These are phyloP conservation scores for Coemansia sp. DNA, from an alignment of 192 early-diverging fungal species.

Conservation along the genomic window DNA sequence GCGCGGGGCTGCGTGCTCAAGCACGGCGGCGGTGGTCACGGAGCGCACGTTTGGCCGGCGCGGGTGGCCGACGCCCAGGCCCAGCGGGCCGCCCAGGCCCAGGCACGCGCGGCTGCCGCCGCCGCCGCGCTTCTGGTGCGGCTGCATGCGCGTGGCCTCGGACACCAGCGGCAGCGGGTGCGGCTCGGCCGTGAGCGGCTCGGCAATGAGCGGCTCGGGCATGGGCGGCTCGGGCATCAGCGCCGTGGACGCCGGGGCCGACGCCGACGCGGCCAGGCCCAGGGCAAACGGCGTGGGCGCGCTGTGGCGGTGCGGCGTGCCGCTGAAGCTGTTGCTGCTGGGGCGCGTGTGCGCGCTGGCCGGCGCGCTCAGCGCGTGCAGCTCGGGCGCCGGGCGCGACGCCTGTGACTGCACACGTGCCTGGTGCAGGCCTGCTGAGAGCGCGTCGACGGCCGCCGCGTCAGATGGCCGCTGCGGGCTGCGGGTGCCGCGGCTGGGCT, in stretches of 20 bases:
- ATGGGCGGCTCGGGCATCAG: slow-evolving; percentile 20
- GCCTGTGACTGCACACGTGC: slow-evolving; percentile 45
- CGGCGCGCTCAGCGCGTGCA: slow-evolving; percentile 31
- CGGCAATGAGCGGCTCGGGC: background rate
- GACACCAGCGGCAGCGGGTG: slow-evolving; percentile 26
- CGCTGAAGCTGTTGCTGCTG: slow-evolving; percentile 45
- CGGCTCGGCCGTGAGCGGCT: slow-evolving; percentile 1
- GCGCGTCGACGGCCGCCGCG: slow-evolving; percentile 19
- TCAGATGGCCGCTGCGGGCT: slow-evolving; percentile 6
- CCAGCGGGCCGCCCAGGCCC: slow-evolving; percentile 37
- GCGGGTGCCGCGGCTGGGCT: background rate
- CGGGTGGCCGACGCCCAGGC: slow-evolving; percentile 23
- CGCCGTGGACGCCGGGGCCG: slow-evolving; percentile 34
- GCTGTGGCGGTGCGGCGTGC: slow-evolving; percentile 3
- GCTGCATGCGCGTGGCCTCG: slow-evolving; percentile 25
- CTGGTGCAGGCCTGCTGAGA: slow-evolving; percentile 35
- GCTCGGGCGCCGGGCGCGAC: slow-evolving; percentile 33
- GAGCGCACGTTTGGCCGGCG: slow-evolving; percentile 34
- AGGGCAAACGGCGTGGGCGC: background rate
- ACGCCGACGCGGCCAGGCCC: slow-evolving; percentile 21
- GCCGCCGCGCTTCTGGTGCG: background rate
- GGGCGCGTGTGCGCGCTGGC: slow-evolving; percentile 25
- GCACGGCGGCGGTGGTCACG: slow-evolving; percentile 34
- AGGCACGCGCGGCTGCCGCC: slow-evolving; percentile 29
- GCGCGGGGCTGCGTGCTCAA: slow-evolving; percentile 7